Base-by-base conservation (phyloP, 1,139 yeast species). In the Diutina neorugosa region DNA sequence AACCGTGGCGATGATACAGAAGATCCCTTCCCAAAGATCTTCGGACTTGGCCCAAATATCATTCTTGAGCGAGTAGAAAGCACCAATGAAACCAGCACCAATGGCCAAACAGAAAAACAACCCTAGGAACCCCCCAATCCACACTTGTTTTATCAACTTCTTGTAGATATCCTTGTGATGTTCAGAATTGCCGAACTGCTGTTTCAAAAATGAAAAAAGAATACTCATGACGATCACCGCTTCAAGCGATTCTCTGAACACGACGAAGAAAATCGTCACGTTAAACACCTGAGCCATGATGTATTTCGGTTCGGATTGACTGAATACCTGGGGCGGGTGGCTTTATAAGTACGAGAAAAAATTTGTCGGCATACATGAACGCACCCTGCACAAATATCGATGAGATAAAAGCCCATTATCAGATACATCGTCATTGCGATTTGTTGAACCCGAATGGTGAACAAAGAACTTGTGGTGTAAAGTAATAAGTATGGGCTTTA, bases 1-100 rank as follows among this genome's bases (percentile, higher is more conserved):
- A 23, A 86, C 73, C 0, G 94, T 79, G 1, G 98, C 97, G 61
- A 91, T 77, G 40, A 90, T 71, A 65, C 90, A 84, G 63, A 91
- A 82, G 42, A 85, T 77, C 65, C 96, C 97, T 72, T 91, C 98
- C 88, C 96, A 91, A 56, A 90, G 77, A 65, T 91, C 96, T 67
- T 91, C 98, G 52, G 96, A 82, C 49, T 73, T 66, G 18, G 89
- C 70, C 97, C 97, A 91, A 58, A 90, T 71, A 73, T 91, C 94
- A 41, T 81, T 79, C 54, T 88, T 89, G 49, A 89, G 74, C 44
- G 84, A 69, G 63, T 91, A 90, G 67, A 87, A 91, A 11, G 44
- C 50, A 16, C 50, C 50, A 46, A 46, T 46, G 21, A 46, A 46
- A n/a, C 50, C 50, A 27, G 50, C 50, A 27, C 50, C 50, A 27